Conservation (phyloP, 106 monocot genomes). For the Dactylorhiza incarnata region DNA sequence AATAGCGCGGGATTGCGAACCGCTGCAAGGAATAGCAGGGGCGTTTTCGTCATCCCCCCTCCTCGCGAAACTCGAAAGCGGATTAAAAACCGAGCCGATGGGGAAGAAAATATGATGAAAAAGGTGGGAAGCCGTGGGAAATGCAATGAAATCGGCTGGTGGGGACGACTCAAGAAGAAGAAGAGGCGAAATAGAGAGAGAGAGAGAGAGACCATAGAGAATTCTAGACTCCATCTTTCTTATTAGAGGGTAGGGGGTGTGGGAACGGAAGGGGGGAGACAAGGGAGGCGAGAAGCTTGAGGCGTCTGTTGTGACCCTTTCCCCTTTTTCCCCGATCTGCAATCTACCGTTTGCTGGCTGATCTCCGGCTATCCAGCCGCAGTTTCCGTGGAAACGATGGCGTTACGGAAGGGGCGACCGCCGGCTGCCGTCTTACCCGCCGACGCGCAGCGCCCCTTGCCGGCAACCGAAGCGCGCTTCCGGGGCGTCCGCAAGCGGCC, state of each 20-base stretch:
- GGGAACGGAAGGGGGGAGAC: neutral
- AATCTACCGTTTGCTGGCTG: neutral
- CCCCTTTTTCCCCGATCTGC: neutral
- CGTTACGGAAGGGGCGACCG: constrained; percentile 3
- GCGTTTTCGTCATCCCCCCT: neutral
- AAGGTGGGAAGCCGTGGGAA: neutral
- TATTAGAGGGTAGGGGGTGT: neutral
- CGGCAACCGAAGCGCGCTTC: constrained; percentile 13
- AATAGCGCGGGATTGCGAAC: neutral
- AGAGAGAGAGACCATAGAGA: neutral
- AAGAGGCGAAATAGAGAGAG: neutral
- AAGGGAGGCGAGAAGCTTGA: neutral
- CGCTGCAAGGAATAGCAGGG: neutral
- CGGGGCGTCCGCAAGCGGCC: constrained; percentile 32
- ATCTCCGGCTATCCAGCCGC: neutral
- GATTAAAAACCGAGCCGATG: neutral
- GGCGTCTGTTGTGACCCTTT: too few species aligned
- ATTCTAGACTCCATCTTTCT: constrained; percentile 5
- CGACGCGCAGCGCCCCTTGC: neutral
- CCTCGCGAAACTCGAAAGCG: neutral
- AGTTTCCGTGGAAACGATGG: neutral
- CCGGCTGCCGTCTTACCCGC: neutral
- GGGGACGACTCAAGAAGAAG: neutral
- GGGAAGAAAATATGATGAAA: neutral
- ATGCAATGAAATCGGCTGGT: neutral